Evolutionary conservation across 345 rosid species (phyloP).

Genomic region (Alliaria petiolata): DNA sequence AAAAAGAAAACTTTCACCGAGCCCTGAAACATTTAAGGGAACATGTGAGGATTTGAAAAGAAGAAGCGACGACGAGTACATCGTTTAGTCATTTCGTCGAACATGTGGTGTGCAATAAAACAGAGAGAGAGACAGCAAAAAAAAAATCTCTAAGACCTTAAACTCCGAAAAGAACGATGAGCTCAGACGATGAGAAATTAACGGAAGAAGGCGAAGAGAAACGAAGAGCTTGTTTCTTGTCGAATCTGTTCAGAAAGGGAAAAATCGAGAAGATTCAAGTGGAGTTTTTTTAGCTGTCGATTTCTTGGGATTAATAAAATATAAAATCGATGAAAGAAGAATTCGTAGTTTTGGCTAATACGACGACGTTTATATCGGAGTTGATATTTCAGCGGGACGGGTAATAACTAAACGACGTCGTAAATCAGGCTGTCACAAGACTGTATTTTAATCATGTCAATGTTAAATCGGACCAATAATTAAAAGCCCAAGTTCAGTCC

Average conservation of each 20-base stretch:
- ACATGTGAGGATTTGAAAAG: not conserved
- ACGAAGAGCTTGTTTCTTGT: too few relatives aligned
- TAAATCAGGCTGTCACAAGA: too few relatives aligned
- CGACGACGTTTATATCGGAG: too few relatives aligned
- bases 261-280: too few relatives aligned
- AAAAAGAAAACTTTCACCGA: not conserved
- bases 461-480: too few relatives aligned
- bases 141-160: not conserved
- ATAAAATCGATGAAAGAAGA: not conserved
- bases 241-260: too few relatives aligned
- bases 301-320: not conserved
- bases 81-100: constrained; percentile 14
- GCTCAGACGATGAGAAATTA: not conserved
- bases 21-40: not conserved
- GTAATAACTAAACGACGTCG: too few relatives aligned
- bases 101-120: constrained; percentile 3
- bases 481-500: too few relatives aligned
- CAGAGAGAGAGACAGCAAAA: not conserved
- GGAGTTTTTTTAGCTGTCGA: too few relatives aligned
- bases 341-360: too few relatives aligned
- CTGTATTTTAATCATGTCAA: too few relatives aligned
- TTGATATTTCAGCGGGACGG: too few relatives aligned
- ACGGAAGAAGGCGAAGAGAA: not conserved
- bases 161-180: not conserved
- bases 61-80: not conserved